Evolutionary conservation across 164 flowering plant genomes (phyloP), one percentile per base, ranked within the genome.

Genomic region (Vitis cinerea): DNA sequence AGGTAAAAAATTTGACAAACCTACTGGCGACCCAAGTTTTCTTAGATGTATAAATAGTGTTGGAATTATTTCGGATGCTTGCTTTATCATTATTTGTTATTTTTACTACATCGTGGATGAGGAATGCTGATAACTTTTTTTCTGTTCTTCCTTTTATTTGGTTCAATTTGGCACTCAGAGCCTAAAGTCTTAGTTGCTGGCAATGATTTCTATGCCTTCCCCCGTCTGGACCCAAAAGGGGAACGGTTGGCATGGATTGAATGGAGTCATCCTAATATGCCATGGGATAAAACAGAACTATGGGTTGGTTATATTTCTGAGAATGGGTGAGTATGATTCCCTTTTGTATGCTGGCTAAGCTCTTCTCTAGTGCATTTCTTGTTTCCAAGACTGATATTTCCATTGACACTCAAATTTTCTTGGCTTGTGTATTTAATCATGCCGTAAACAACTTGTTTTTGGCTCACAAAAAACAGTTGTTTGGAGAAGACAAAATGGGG

Each of bases 241-340:
- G 83, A 88, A 77, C 77, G 85, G 52, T 55, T 95, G 3, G 95
- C 99, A 67, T 95, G 98, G 99, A 86, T 95, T 68, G 87, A 93
- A 64, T 95, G 98, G 99, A 30, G 83, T 62, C 99, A 95, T 67
- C 99, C 98, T 49, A 89, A 93, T 82, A 91, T 95, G 99, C 99
- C 92, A 37, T 95, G 99, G 99, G 99, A 95, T 79, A 87, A 78
- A 83, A 73, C 99, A 58, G 90, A 93, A 73, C 90, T 95, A 63
- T 95, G 98, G 98, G 95, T 93, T 77, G 98, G 98, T 63, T 85
- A 88, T 78, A 68, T 93, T 64, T 86, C 94, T 68, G 88, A 89
- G 47, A 77, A 79, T 69, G 98, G 99, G 99, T 95, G 63, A 75
- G 90, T 69, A 65, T 50, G 56, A 19, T 65, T 57, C 49, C 1